Evolutionary conservation across 164 flowering plant genomes (phyloP), one percentile per base, ranked within the genome.

Genomic region (Vitis cinerea): DNA sequence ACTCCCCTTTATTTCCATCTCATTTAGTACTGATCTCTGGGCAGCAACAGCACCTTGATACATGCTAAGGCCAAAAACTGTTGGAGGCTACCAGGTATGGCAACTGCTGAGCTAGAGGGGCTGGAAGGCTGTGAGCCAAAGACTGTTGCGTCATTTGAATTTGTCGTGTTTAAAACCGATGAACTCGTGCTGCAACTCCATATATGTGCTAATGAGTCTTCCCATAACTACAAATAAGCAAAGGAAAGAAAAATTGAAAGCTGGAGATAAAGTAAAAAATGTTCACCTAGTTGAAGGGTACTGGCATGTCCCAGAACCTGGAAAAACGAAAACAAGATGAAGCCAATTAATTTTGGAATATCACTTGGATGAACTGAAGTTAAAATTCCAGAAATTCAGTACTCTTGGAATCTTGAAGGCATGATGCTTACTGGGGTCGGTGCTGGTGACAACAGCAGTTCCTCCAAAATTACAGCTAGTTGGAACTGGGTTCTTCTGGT

Each of bases 381-480:
- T 37, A 37, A 2, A 47, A 8, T 48, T 15, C 19, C 1, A 68
- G 19, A 44, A 37, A 56, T 37, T 3, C 44, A 44, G 8, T 10
- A 17, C 16, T 58, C 10, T 3, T 13, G 49, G 44, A 37, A 37
- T 37, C 44, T 37, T 37, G 44, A 37, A 37, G n/a, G 13, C 17
- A n/a, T 31, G 44, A 9, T 62, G 44, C 92, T 86, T 83, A 92
- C 97, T 91, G 74, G 98, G 98, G 65, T 93, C 84, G 47, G 83
- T 82, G 82, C 65, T 82, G 30, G 95, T 85, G 27, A 79, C 74
- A 19, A 81, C 71, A 52, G 98, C 98, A n/a, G 97, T 66, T 52
- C 95, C 98, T 66, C 91, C 97, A 71, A 93, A 93, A 59, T 79
- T 83, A 73, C 98, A 93, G 82, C 98, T 93, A 51, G 86, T 90